Percentiles rank a stretch among this genome's conserved stretches.
Evolutionary conservation across 2,329 filamentous ascomycete species (phyloP).

Genomic region (Coleophoma cylindrospora): DNA sequence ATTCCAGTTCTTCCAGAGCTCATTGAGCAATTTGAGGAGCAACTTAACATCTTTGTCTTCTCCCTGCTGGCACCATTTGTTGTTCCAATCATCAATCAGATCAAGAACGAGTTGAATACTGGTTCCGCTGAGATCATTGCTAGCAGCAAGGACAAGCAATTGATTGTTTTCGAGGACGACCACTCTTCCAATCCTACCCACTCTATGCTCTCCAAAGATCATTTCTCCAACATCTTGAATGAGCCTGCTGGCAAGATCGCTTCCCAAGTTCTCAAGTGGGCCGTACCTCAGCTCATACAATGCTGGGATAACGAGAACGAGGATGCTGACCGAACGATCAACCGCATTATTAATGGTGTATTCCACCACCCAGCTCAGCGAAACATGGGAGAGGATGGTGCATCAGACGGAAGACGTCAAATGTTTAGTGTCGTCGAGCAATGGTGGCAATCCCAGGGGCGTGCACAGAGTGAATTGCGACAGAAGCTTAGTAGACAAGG

Average conservation of each 20-base stretch:
- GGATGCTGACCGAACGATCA: slow-evolving; percentile 66
- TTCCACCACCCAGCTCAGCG: slow-evolving; percentile 85
- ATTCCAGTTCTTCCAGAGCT: slow-evolving; percentile 82
- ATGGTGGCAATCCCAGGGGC: slow-evolving; percentile 73
- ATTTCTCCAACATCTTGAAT: slow-evolving; percentile 75
- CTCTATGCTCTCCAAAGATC: slow-evolving; percentile 94
- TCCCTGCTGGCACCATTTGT: slow-evolving; percentile 86
- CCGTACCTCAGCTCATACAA: slow-evolving; percentile 82
- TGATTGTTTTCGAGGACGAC: slow-evolving; percentile 81
- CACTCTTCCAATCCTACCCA: slow-evolving; percentile 77
- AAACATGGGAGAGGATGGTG: slow-evolving; percentile 63
- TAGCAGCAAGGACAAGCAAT: slow-evolving; percentile 77
- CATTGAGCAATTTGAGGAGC: slow-evolving; percentile 80
- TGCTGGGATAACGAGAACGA: slow-evolving; percentile 75
- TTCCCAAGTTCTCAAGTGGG: slow-evolving; percentile 74
- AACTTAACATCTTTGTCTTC: slow-evolving; percentile 86
- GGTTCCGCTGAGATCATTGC: slow-evolving; percentile 85
- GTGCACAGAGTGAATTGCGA: slow-evolving; percentile 64
- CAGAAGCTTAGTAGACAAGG: slow-evolving; percentile 73
- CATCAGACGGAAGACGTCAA: slow-evolving; percentile 62
- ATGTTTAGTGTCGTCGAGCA: slow-evolving; percentile 78
- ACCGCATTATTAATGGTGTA: slow-evolving; percentile 75
- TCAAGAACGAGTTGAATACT: slow-evolving; percentile 80
- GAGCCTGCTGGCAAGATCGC: slow-evolving; percentile 82
- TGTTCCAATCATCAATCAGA: slow-evolving; percentile 77